Percentiles rank a stretch among this genome's conserved stretches.
These are phyloP conservation scores for Quercus tomentella DNA, from an alignment of 331 rosid genomes.

Conservation along the genomic window DNA sequence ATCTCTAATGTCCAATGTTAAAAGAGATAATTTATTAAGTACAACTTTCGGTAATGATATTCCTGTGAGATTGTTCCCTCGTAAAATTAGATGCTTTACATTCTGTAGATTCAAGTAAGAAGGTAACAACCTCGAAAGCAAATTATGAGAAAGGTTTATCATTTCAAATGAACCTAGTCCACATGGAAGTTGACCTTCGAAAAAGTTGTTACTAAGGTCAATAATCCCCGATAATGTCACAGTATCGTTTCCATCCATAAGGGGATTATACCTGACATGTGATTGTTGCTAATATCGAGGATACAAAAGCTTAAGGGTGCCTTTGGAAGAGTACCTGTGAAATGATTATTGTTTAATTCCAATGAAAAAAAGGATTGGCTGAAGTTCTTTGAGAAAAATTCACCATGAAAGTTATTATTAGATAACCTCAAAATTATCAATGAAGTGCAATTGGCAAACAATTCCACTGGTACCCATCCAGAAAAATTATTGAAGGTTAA, in stretches of 20 bases:
- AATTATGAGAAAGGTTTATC: not conserved
- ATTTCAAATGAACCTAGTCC: accelerated
- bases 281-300: not conserved
- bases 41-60: not conserved
- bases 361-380: accelerated
- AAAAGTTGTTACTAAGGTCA: accelerated
- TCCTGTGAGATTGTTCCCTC: not conserved
- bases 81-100: accelerated
- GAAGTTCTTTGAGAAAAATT: not conserved
- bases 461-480: not conserved
- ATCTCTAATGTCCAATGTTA: not conserved
- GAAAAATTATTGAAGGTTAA: not conserved
- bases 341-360: not conserved
- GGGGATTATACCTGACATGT: not conserved
- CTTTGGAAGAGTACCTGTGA: not conserved
- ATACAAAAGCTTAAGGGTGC: accelerated
- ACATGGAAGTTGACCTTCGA: not conserved
- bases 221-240: accelerated
- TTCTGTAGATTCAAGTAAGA: accelerated
- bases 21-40: not conserved
- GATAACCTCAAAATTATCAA: accelerated
- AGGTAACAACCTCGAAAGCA: not conserved
- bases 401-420: not conserved
- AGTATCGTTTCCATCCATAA: accelerated
- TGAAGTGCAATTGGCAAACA: accelerated